Conservation (phyloP, 352 stramenopile species). For the Pythium sp. region DNA sequence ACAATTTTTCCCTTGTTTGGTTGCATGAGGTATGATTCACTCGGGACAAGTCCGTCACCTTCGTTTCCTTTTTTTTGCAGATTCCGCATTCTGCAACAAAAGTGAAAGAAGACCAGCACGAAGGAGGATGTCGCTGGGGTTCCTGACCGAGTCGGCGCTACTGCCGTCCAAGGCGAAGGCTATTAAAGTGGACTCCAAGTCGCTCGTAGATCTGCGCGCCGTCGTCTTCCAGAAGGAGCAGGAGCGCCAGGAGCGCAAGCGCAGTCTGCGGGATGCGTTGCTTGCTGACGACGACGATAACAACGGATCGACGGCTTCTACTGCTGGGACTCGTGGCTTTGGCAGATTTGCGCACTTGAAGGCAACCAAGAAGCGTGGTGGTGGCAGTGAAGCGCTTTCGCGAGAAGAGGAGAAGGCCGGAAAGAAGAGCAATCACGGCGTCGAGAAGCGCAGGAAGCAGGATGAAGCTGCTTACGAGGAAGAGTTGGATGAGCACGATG, state of each 20-base stretch:
- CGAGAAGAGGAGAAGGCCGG: conserved; percentile 24
- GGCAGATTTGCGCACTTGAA: conserved; percentile 56
- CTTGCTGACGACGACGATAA: conserved; percentile 13
- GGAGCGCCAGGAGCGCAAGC: conserved; percentile 58
- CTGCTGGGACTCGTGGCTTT: conserved; percentile 13
- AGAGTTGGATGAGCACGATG: conserved; percentile 45
- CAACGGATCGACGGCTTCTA: conserved; percentile 10
- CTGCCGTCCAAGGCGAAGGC: conserved; percentile 88
- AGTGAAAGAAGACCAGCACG: background rate
- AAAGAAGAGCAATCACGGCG: conserved; percentile 42
- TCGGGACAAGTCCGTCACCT: background rate
- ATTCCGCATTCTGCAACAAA: background rate
- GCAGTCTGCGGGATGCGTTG: conserved; percentile 28
- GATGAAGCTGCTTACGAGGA: conserved; percentile 45
- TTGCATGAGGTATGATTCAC: background rate
- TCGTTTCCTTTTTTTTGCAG: background rate
- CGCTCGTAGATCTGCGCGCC: conserved; percentile 78
- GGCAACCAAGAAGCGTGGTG: conserved; percentile 22
- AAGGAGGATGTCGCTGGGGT: conserved; percentile 83
- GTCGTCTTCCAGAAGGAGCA: conserved; percentile 84
- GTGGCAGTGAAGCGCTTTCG: conserved; percentile 8
- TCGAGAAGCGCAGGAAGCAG: conserved; percentile 50
- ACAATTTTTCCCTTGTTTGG: background rate
- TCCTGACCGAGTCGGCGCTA: conserved; percentile 90
- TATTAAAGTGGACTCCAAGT: conserved; percentile 86